phyloP scores from a whole-genome alignment of 202 grass and related monocot genomes.

The Zoysia matrella region DNA sequence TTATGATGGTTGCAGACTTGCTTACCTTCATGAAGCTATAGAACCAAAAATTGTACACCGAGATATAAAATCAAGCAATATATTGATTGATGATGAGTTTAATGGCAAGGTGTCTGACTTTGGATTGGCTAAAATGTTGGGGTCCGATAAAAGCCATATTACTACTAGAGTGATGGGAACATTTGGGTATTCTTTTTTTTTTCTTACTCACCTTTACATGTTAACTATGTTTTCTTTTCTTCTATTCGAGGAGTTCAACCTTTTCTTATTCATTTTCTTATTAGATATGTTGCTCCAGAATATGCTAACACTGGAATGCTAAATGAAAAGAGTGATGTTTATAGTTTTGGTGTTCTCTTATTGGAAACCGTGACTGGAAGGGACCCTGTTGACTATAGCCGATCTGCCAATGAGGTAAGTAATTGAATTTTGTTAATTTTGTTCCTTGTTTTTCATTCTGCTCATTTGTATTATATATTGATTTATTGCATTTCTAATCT shows the following conservation, averaged over 20 bases:
- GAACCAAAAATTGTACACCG: no score
- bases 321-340: slow-evolving; percentile 97
- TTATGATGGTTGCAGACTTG: slow-evolving; percentile 55
- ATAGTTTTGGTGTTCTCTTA: slow-evolving; percentile 89
- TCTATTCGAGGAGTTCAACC: background rate
- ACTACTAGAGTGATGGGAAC: slow-evolving; percentile 88
- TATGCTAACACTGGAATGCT: slow-evolving; percentile 94
- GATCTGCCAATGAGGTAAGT: slow-evolving; percentile 77
- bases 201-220: background rate
- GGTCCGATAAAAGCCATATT: slow-evolving; percentile 77
- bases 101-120: slow-evolving; percentile 43
- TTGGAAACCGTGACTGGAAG: slow-evolving; percentile 90
- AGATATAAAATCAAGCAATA: no score
- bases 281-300: slow-evolving; percentile 93
- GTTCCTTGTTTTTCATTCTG: background rate
- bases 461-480: background rate
- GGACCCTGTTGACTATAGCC: slow-evolving; percentile 83
- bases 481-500: background rate
- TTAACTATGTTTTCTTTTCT: slow-evolving; percentile 10
- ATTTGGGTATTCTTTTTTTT: slow-evolving; percentile 59
- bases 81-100: no score
- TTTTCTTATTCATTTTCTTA: slow-evolving; percentile 20
- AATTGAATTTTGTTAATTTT: background rate
- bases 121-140: slow-evolving; percentile 75
- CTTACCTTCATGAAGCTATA: slow-evolving; percentile 68